Base-by-base conservation (phyloP, 106 monocot genomes). In the Vanilla planifolia region DNA sequence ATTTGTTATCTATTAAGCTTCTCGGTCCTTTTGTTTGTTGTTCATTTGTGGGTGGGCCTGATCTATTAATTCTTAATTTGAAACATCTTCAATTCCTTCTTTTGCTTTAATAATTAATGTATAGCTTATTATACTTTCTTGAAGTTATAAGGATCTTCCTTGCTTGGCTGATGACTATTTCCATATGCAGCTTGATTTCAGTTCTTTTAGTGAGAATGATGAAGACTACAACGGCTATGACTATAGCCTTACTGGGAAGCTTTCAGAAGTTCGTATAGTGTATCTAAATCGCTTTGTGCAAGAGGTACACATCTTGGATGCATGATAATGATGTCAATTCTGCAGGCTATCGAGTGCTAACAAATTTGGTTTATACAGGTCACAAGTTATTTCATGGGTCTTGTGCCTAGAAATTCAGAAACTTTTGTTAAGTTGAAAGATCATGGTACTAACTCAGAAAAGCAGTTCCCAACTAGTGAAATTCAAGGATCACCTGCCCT, bases 401-500 rank as follows among this genome's bases (percentile, higher is more conserved):
- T 98, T 62, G 81, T 67, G 26, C 87, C 92, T 30, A 75, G 65
- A 34, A 79, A 67, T 77, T 61, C 69, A 23, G 76, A 77, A 48
- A 75, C 17, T 75, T 23, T 82, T 70, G 88, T 98, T 59, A 92
- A 84, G 70, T 62, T 98, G 55, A 88, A 77, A 79, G 98, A 98
- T 66, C 79, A 91, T 39, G 80, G 73, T 15, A 77, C 84, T 33
- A 73, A 98, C 60, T 77, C 92, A 53, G 98, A 98, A 73, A 91
- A 82, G 71, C 79, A 68, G 79, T 73, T 98, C 24, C 80, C 81
- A 29, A 82, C 82, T 48, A 76, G 59, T 67, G 92, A 98, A 72
- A 85, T 98, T 64, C 70, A 92, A 74, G 98, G 98, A 75, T 82
- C 79, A 19, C 88, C 98, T 61, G 91, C 98, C 58, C n/a, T 98